phyloP scores from a whole-genome alignment of 495 filamentous ascomycete species.

The Penicillium chermesinum region DNA sequence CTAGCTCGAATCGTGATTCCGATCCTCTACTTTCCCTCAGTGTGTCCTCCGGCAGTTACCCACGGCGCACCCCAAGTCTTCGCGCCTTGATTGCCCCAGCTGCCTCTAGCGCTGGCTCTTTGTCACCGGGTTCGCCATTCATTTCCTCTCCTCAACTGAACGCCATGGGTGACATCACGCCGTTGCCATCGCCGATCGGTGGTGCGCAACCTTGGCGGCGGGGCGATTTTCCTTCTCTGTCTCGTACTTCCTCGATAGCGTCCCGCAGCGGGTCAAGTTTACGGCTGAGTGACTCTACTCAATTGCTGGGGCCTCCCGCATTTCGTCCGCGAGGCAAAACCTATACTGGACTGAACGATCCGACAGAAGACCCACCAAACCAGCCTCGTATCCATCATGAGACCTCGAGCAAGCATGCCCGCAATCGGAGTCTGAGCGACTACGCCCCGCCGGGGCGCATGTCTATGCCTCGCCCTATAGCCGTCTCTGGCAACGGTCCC shows the following conservation, averaged over 20 bases:
- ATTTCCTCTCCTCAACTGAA: constrained; percentile 68
- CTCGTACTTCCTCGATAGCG: constrained; percentile 34
- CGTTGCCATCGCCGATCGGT: constrained; percentile 82
- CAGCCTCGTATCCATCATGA: constrained; percentile 23
- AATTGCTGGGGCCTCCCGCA: constrained; percentile 29
- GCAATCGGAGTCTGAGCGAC: constrained; percentile 83
- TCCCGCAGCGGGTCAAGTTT: constrained; percentile 38
- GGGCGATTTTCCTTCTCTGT: constrained; percentile 43
- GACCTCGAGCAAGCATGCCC: constrained; percentile 38
- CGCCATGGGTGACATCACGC: constrained; percentile 86
- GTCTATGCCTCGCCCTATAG: constrained; percentile 60
- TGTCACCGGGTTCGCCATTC: constrained; percentile 52
- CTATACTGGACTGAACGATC: constrained; percentile 33
- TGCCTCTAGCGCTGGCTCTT: constrained; percentile 45
- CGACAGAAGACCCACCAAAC: constrained; percentile 34
- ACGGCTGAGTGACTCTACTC: constrained; percentile 38
- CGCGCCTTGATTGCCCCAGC: constrained; percentile 39
- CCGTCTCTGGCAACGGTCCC: constrained; percentile 54
- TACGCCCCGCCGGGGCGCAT: constrained; percentile 70
- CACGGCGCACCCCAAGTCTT: constrained; percentile 46
- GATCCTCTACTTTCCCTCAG: constrained; percentile 35
- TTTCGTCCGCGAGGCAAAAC: constrained; percentile 31
- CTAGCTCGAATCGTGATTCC: constrained; percentile 28
- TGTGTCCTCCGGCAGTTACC: constrained; percentile 41
- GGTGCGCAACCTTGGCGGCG: constrained; percentile 63